These are phyloP conservation scores for Leucoagaricus sp. DNA, from an alignment of 1,284 basidiomycete species.

Conservation along the genomic window DNA sequence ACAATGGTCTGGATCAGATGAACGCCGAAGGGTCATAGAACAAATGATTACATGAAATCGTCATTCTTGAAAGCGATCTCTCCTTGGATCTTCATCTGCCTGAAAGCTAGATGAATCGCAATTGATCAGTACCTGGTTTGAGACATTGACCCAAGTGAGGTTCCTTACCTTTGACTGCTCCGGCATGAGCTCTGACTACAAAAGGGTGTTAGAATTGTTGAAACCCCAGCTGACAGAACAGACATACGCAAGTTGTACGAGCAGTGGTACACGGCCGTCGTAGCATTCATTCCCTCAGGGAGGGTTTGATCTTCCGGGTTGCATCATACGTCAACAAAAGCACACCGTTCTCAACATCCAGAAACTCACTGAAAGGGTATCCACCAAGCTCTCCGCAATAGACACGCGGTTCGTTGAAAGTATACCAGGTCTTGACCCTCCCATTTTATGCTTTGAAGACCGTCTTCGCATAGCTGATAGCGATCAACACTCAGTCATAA, in stretches of 20 bases:
- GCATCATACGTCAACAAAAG: no score
- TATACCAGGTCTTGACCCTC: slow-evolving; percentile 50
- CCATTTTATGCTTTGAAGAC: slow-evolving; percentile 50
- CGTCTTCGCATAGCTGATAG: slow-evolving; percentile 48
- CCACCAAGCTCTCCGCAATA: slow-evolving; percentile 38
- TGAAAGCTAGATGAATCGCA: slow-evolving; percentile 34
- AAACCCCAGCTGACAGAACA: neutral
- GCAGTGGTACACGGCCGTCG: slow-evolving; percentile 44
- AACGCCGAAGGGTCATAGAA: neutral
- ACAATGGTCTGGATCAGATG: neutral
- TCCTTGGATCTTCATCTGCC: slow-evolving; percentile 44
- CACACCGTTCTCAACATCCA: no score
- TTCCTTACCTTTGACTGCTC: slow-evolving; percentile 45
- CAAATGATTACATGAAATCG: slow-evolving; percentile 40
- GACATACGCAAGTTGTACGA: slow-evolving; percentile 41
- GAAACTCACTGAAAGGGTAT: slow-evolving; percentile 44
- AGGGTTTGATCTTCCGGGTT: slow-evolving; percentile 34
- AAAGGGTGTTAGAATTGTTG: neutral
- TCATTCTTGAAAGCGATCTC: slow-evolving; percentile 52
- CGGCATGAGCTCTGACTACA: slow-evolving; percentile 48
- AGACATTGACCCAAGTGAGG: neutral
- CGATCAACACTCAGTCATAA: neutral
- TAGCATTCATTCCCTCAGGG: slow-evolving; percentile 40
- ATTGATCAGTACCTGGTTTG: neutral
- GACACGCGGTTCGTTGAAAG: slow-evolving; percentile 51